phyloP scores from a whole-genome alignment of 495 filamentous ascomycete genomes.

The Lepidopterella palustris region DNA sequence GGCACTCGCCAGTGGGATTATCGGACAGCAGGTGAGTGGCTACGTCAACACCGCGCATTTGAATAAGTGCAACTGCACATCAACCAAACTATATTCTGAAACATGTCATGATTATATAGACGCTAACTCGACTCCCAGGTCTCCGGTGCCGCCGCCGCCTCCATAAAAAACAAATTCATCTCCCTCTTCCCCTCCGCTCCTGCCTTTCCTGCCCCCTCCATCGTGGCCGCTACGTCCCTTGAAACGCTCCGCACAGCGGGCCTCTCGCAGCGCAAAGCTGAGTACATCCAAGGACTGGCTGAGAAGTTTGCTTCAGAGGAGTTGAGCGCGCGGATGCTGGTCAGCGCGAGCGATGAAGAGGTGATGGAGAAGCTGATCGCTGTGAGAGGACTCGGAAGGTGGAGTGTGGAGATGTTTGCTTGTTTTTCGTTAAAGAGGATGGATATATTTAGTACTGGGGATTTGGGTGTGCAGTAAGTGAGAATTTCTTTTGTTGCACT shows the following conservation, averaged over 20 bases:
- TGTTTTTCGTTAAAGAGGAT: constrained; percentile 84
- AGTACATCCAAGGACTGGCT: constrained; percentile 82
- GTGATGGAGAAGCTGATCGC: constrained; percentile 73
- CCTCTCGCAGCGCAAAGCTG: constrained; percentile 85
- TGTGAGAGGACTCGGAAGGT: constrained; percentile 78
- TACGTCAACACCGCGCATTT: too few relatives aligned
- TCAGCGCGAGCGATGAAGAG: constrained; percentile 75
- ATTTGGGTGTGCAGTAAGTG: constrained; percentile 85
- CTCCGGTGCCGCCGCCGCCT: constrained; percentile 79
- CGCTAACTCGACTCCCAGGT: constrained; percentile 44
- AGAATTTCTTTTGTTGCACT: not conserved
- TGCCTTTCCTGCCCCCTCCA: constrained; percentile 67
- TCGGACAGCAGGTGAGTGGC: constrained; percentile 67
- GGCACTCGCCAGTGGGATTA: constrained; percentile 75
- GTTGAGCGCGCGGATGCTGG: constrained; percentile 66
- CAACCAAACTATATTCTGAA: too few relatives aligned
- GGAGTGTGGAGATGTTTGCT: constrained; percentile 90
- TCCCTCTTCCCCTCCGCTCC: constrained; percentile 53
- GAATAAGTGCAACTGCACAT: too few relatives aligned
- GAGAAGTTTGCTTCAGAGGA: constrained; percentile 71
- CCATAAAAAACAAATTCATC: constrained; percentile 82
- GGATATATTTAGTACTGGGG: constrained; percentile 89
- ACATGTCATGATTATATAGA: too few relatives aligned
- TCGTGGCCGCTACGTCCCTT: constrained; percentile 57
- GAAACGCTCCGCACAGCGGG: constrained; percentile 71